Evolutionary conservation across 2,329 filamentous ascomycete genomes (phyloP).

Genomic region (Penicillium palitans): DNA sequence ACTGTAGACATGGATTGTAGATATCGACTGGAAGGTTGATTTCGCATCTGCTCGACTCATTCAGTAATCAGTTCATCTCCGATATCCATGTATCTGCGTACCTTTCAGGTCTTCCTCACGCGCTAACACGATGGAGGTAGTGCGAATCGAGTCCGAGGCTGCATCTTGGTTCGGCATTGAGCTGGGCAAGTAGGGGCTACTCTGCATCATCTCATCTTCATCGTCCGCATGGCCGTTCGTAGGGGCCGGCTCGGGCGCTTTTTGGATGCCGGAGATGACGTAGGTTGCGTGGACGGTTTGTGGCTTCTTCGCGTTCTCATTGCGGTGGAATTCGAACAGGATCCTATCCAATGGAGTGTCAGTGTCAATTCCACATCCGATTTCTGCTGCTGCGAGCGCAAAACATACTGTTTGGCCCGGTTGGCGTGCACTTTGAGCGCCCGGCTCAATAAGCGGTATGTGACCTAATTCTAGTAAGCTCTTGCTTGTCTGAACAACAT

Average conservation of each 20-base stretch:
- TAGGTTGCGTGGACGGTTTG: conserved; percentile 89
- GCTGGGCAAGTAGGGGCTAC: conserved; percentile 66
- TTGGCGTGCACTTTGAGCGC: conserved; percentile 82
- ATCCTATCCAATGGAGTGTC: conserved; percentile 57
- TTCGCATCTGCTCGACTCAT: conserved; percentile 57
- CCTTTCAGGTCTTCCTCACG: conserved; percentile 72
- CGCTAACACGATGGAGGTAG: conserved; percentile 65
- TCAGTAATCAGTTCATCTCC: background rate
- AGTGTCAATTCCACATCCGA: background rate
- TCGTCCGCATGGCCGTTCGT: conserved; percentile 58
- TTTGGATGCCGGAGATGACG: conserved; percentile 71
- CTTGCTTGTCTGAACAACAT: background rate
- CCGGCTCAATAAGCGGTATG: conserved; percentile 81
- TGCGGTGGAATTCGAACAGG: conserved; percentile 79
- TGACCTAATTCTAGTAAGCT: conserved; percentile 60
- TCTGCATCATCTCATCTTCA: conserved; percentile 63
- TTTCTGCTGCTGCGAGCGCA: background rate
- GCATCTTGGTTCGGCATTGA: conserved; percentile 60
- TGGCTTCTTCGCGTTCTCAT: conserved; percentile 72
- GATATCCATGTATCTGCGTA: conserved; percentile 31
- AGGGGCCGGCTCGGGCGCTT: conserved; percentile 33
- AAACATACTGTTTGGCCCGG: conserved; percentile 78
- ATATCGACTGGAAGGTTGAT: conserved; percentile 68
- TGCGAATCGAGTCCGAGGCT: conserved; percentile 53
- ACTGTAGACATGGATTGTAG: conserved; percentile 84